These are phyloP conservation scores for Spathaspora arborariae DNA, from an alignment of 805 yeast species.

Conservation along the genomic window DNA sequence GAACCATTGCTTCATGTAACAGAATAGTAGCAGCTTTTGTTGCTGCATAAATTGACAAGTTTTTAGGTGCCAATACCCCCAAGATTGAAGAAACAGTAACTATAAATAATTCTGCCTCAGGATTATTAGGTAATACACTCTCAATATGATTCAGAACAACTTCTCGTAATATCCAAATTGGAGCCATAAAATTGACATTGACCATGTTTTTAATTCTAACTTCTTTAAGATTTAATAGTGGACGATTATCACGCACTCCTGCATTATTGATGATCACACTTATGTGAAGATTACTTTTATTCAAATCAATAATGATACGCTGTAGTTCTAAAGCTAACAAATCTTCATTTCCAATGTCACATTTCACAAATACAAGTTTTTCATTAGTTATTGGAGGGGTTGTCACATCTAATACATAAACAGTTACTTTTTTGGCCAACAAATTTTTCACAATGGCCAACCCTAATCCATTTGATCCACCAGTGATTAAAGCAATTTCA, in stretches of 20 bases:
- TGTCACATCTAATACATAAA: constrained; percentile 30
- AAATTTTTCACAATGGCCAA: constrained; percentile 30
- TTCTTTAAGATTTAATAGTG: constrained; percentile 21
- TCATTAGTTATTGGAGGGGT: constrained; percentile 13
- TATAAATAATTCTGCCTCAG: constrained; percentile 23
- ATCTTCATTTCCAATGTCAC: constrained; percentile 21
- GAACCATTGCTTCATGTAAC: constrained; percentile 42
- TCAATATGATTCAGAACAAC: constrained; percentile 19
- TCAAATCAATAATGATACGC: constrained; percentile 19
- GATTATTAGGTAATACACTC: constrained; percentile 3
- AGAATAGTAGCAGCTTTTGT: constrained; percentile 45
- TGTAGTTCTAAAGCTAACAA: constrained; percentile 13
- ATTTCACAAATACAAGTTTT: constrained; percentile 13
- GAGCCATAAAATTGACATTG: constrained; percentile 31
- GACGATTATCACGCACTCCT: constrained; percentile 39
- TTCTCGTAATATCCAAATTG: constrained; percentile 19
- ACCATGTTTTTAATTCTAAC: constrained; percentile 21
- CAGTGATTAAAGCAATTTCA: constrained; percentile 42
- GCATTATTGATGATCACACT: constrained; percentile 44
- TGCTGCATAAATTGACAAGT: constrained; percentile 46
- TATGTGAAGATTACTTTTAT: constrained; percentile 10
- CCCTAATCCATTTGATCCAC: constrained; percentile 53
- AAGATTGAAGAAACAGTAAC: constrained; percentile 45
- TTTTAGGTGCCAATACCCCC: constrained; percentile 47
- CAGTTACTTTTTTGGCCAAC: constrained; percentile 13